Conservation (phyloP, 2,329 filamentous ascomycete species). For the Sporothrix dimorphospora region DNA sequence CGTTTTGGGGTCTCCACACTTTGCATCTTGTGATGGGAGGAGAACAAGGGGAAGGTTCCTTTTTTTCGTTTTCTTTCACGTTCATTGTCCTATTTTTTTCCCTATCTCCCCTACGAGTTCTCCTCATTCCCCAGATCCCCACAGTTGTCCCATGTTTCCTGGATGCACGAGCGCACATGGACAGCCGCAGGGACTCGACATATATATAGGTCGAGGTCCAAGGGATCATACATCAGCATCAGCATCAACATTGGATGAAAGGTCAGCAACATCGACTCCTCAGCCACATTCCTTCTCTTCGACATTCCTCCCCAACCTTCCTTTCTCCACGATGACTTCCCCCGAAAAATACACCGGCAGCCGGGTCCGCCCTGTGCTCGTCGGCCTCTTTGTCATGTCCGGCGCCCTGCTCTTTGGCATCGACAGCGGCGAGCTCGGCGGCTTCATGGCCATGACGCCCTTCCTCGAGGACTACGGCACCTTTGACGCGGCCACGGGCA, state of each 20-base stretch:
- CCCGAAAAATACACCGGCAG: slow-evolving; percentile 4
- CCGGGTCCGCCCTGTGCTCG: not conserved
- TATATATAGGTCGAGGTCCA: not conserved
- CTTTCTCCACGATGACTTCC: not conserved
- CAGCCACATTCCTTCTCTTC: not conserved
- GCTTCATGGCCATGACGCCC: slow-evolving; percentile 21
- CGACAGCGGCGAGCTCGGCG: slow-evolving; percentile 19
- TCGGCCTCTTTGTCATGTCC: slow-evolving; percentile 19
- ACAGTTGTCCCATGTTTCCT: not conserved
- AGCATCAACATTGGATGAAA: not conserved
- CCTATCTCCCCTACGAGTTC: not conserved
- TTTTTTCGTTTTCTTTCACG: not conserved
- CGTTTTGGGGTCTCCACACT: not conserved
- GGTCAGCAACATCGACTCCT: not conserved
- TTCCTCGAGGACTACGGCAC: slow-evolving; percentile 21
- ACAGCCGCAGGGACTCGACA: not conserved
- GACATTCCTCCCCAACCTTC: not conserved
- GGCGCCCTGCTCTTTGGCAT: slow-evolving; percentile 19
- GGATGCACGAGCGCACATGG: not conserved
- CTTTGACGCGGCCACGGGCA: not conserved
- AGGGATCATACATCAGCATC: not conserved
- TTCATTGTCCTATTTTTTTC: not conserved
- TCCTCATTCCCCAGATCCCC: slow-evolving; percentile 7
- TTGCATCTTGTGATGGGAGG: not conserved
- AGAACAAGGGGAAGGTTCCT: not conserved